phyloP scores from a whole-genome alignment of 2,329 filamentous ascomycete genomes.

The Colletotrichum sp. region DNA sequence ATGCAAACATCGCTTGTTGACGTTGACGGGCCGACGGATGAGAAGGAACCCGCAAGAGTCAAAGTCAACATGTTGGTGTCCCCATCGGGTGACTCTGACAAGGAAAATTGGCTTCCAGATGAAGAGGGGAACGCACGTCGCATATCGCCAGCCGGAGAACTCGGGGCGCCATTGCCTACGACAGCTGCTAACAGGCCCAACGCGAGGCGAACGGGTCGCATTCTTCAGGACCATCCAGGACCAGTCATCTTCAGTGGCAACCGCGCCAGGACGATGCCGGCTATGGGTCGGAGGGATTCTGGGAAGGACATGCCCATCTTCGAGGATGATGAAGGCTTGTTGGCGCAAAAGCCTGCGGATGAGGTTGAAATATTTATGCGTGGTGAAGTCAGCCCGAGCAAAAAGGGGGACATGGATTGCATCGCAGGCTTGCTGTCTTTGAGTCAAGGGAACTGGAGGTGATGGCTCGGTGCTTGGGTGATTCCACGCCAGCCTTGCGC shows the following conservation, averaged over 20 bases:
- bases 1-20: slow-evolving; percentile 49
- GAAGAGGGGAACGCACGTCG: slow-evolving; percentile 46
- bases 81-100: slow-evolving; percentile 74
- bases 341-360: slow-evolving; percentile 38
- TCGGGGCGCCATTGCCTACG: slow-evolving; percentile 41
- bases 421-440: slow-evolving; percentile 87
- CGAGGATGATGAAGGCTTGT: slow-evolving; percentile 48
- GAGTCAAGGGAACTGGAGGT: slow-evolving; percentile 91
- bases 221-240: slow-evolving; percentile 44
- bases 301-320: slow-evolving; percentile 52
- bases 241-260: slow-evolving; percentile 33
- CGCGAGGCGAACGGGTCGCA: slow-evolving; percentile 44
- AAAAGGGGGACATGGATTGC: slow-evolving; percentile 84
- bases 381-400: slow-evolving; percentile 68
- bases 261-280: slow-evolving; percentile 47
- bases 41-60: slow-evolving; percentile 28
- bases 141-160: slow-evolving; percentile 24
- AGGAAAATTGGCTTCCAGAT: slow-evolving; percentile 84
- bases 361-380: slow-evolving; percentile 80
- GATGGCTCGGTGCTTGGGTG: slow-evolving; percentile 28
- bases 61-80: slow-evolving; percentile 45
- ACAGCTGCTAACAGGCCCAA: slow-evolving; percentile 33
- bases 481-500: not conserved
- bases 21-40: not conserved
- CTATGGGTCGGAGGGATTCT: slow-evolving; percentile 31